A percentile compares a stretch with the other conserved stretches of the same genome.
Conservation (phyloP, 129 eudicot species). For the Centaurea solstitialis region DNA sequence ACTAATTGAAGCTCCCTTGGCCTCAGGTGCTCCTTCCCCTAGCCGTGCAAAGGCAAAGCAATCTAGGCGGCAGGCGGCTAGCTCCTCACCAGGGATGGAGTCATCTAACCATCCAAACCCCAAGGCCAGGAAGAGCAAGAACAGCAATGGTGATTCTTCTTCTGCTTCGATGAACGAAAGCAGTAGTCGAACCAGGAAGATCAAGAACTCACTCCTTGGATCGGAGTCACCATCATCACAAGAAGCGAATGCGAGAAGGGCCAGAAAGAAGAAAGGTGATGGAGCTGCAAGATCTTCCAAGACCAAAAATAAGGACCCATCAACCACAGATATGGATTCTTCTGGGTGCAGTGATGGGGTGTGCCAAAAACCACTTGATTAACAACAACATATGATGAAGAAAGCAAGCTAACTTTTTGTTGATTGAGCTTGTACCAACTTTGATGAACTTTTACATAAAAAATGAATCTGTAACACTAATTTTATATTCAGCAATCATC, state of each 20-base stretch:
- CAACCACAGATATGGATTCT: constrained; percentile 23
- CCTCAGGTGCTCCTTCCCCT: constrained; percentile 15
- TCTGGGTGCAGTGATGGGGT: constrained; percentile 31
- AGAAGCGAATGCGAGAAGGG: constrained; percentile 30
- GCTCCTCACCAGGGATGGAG: constrained; percentile 11
- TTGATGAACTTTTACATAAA: constrained; percentile 9
- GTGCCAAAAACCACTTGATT: constrained; percentile 20
- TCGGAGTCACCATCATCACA: constrained; percentile 26
- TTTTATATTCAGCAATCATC: constrained; percentile 24
- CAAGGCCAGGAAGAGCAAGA: constrained; percentile 34
- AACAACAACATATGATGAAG: neutral
- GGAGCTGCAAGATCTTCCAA: constrained; percentile 37
- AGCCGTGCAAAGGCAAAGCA: constrained; percentile 32
- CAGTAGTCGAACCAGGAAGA: constrained; percentile 25
- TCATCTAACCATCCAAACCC: constrained; percentile 2
- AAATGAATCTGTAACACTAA: constrained; percentile 24
- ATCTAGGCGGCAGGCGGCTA: constrained; percentile 14
- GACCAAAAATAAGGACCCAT: constrained; percentile 32
- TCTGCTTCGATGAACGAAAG: constrained; percentile 1
- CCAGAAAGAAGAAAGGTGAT: constrained; percentile 28
- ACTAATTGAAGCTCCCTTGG: neutral
- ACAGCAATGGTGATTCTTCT: constrained; percentile 16
- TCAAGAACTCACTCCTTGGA: constrained; percentile 33
- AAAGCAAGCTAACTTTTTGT: neutral
- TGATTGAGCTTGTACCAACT: constrained; percentile 15